Conservation (phyloP, 495 filamentous ascomycete species). For the Neurospora africana region DNA sequence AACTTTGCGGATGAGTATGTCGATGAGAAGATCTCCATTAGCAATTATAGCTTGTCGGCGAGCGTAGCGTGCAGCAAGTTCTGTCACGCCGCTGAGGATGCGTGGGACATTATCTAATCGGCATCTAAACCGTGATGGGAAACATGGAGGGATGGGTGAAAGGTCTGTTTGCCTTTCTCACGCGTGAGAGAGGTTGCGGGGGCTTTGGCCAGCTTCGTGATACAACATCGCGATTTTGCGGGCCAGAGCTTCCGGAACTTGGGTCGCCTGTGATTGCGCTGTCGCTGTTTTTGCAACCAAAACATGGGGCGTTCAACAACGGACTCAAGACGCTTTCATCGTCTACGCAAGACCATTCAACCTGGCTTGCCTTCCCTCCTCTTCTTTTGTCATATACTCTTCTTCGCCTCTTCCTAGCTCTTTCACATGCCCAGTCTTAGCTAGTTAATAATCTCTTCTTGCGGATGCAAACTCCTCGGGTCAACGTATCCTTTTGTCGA, state of each 20-base stretch:
- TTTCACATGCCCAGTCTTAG: neutral
- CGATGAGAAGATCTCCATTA: conserved; percentile 95
- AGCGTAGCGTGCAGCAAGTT: conserved; percentile 99
- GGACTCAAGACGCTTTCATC: conserved; percentile 60
- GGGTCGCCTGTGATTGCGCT: conserved; percentile 41
- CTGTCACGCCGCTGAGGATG: conserved; percentile 95
- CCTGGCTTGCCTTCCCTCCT: conserved; percentile 43
- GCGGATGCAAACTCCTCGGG: neutral
- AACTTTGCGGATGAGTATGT: conserved; percentile 92
- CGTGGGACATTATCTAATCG: conserved; percentile 82
- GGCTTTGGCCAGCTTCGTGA: conserved; percentile 25
- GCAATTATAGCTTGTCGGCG: conserved; percentile 91
- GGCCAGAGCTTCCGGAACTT: conserved; percentile 30
- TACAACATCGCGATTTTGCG: conserved; percentile 37
- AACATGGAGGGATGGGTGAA: conserved; percentile 17
- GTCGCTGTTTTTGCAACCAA: conserved; percentile 75
- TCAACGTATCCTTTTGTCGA: neutral
- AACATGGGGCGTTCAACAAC: conserved; percentile 69
- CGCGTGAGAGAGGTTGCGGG: conserved; percentile 16
- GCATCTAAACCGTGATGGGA: neutral
- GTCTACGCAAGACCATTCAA: conserved; percentile 60
- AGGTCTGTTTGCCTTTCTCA: conserved; percentile 22
- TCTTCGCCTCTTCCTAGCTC: conserved; percentile 5
- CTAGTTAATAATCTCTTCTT: neutral
- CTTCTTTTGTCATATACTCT: conserved; percentile 13